phyloP scores from a whole-genome alignment of 2,329 filamentous ascomycete genomes.

The Aspergillus sp. region DNA sequence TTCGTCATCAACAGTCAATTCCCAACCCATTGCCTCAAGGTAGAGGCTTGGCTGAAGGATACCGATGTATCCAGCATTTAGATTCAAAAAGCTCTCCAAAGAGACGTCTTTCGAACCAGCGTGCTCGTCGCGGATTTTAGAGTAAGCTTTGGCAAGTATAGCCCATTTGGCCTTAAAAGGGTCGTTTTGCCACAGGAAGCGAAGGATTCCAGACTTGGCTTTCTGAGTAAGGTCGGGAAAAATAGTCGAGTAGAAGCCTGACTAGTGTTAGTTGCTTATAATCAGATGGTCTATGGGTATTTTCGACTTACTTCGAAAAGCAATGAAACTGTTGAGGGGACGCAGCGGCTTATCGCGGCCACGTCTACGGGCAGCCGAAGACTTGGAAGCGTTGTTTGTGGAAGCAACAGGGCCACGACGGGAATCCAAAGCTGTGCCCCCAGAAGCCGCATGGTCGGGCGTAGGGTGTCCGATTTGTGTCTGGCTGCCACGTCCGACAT shows the following conservation, averaged over 20 bases:
- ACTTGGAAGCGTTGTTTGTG: conserved; percentile 4
- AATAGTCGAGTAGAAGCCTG: conserved; percentile 44
- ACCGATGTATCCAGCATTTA: conserved; percentile 43
- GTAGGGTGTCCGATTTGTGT: neutral
- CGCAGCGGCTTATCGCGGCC: conserved; percentile 16
- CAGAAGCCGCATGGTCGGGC: neutral
- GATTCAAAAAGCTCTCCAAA: conserved; percentile 42
- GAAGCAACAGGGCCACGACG: conserved; percentile 3
- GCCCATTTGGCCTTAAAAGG: conserved; percentile 47
- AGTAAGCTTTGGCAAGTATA: conserved; percentile 51
- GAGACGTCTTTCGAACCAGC: conserved; percentile 35
- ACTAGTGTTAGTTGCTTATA: neutral
- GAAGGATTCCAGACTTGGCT: conserved; percentile 46
- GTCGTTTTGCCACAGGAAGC: conserved; percentile 46
- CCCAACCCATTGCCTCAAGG: conserved; percentile 43
- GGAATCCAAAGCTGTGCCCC: conserved; percentile 1
- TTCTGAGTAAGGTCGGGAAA: conserved; percentile 47
- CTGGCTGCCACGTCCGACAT: conserved; percentile 2
- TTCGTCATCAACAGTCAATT: conserved; percentile 26
- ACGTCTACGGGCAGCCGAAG: conserved; percentile 12
- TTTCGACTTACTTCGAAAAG: conserved; percentile 29
- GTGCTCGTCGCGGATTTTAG: conserved; percentile 47
- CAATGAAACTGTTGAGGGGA: conserved; percentile 34
- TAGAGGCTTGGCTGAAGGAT: conserved; percentile 43
- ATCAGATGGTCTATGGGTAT: neutral